These are phyloP conservation scores for Volvariella volvacea DNA, from an alignment of 1,284 basidiomycete species.

Conservation along the genomic window DNA sequence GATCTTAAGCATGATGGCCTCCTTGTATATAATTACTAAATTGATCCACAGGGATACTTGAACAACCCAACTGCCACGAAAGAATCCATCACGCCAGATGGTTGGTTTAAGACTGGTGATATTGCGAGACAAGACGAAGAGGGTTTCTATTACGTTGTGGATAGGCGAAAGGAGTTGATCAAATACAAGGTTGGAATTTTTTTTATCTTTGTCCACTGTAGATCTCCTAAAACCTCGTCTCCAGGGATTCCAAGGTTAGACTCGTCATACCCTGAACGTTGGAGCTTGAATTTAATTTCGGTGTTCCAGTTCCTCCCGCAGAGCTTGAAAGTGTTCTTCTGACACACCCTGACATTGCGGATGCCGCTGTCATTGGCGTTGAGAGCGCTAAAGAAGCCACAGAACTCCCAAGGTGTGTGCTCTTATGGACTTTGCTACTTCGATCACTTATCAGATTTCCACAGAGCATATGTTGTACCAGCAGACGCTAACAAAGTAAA, in stretches of 20 bases:
- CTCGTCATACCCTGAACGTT: not conserved
- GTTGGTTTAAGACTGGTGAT: conserved; percentile 86
- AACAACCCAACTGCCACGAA: conserved; percentile 63
- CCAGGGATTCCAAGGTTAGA: conserved; percentile 55
- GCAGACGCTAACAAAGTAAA: conserved; percentile 30
- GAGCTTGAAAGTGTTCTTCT: conserved; percentile 75
- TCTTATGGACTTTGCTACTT: not conserved
- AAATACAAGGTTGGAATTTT: conserved; percentile 60
- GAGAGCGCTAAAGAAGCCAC: conserved; percentile 57
- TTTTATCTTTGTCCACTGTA: not conserved
- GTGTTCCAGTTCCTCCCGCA: conserved; percentile 67
- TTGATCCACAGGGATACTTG: conserved; percentile 48
- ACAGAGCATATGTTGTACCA: conserved; percentile 68
- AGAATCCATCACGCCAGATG: conserved; percentile 60
- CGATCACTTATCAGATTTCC: not conserved
- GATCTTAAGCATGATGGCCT: not conserved
- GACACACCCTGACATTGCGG: conserved; percentile 64
- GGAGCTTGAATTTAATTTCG: not conserved
- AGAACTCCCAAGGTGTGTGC: conserved; percentile 62
- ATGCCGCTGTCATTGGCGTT: conserved; percentile 71
- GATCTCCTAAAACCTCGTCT: not conserved
- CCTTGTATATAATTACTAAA: not conserved
- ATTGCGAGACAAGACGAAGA: conserved; percentile 56
- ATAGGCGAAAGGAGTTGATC: conserved; percentile 76
- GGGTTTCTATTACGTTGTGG: conserved; percentile 62